Evolutionary conservation across 140 eudicot genomes (phyloP).

Genomic region (Erigeron philadelphicus): DNA sequence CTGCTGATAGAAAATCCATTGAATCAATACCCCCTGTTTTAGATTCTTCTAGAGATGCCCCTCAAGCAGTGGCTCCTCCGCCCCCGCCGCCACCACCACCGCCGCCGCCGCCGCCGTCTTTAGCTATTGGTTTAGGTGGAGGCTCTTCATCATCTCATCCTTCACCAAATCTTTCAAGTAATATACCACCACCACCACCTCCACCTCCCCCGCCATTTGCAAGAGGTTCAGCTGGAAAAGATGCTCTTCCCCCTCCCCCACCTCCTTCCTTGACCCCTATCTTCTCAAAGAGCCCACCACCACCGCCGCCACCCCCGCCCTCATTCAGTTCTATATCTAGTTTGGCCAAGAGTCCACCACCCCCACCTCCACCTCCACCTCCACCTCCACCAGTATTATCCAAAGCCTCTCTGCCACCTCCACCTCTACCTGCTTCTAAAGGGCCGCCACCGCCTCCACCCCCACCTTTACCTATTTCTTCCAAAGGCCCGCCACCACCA

Average conservation of each 20-base stretch:
- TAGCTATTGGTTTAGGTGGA: not conserved
- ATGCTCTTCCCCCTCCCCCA: slow-evolving; percentile 17
- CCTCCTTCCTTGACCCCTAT: slow-evolving; percentile 3
- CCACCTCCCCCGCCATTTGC: slow-evolving; percentile 29
- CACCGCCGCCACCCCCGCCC: slow-evolving; percentile 17
- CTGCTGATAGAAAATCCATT: slow-evolving; percentile 7
- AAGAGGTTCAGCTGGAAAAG: not conserved
- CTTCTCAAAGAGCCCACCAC: slow-evolving; percentile 5
- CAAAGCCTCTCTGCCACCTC: slow-evolving; percentile 24
- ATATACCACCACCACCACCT: slow-evolving; percentile 29
- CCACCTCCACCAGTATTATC: slow-evolving; percentile 26
- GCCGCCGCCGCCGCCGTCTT: slow-evolving; percentile 32
- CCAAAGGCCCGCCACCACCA: slow-evolving; percentile 18
- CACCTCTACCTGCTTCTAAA: slow-evolving; percentile 16
- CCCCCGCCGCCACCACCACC: slow-evolving; percentile 27
- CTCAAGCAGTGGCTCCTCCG: slow-evolving; percentile 29
- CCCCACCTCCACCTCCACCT: slow-evolving; percentile 7
- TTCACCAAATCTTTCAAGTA: slow-evolving; percentile 10
- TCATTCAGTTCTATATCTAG: not conserved
- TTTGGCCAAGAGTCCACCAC: not conserved
- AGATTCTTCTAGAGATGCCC: slow-evolving; percentile 22
- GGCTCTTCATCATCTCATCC: not conserved
- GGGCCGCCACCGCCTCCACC: slow-evolving; percentile 23
- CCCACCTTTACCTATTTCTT: slow-evolving; percentile 18
- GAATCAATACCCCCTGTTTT: slow-evolving; percentile 16